Base-by-base conservation (phyloP, 1,284 basidiomycete species). In the Trichosporon inkin region DNA sequence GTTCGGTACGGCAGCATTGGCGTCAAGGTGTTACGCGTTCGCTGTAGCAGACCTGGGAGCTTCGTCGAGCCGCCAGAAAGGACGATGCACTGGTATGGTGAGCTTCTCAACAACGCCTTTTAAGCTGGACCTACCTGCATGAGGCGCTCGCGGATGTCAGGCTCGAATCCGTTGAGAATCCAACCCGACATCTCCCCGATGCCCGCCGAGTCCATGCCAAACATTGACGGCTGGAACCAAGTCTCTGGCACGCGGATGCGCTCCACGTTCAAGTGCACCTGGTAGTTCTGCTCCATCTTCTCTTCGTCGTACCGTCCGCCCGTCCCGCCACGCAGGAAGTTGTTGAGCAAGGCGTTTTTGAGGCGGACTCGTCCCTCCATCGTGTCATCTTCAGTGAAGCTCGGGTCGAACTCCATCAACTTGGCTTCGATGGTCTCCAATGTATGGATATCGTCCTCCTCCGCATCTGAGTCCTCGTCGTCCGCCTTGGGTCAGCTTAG, bases 201-300 rank as follows among this genome's bases (percentile, higher is more conserved):
- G 0, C 96, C 96, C 0, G 96, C 95, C 19, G 89, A 91, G 76
- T 99, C 96, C 20, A 97, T 83, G 0, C 96, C 96, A 2, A 93
- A 94, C 84, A 97, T 93, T 13, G 82, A 82, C 0, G 96, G 95
- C 57, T 92, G 88, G 81, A 95, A 98, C 82, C 89, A 92, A 0
- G 92, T 86, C 77, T 99, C 96, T 61, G 91, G 92, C 2, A 91
- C 92, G 17, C 95, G 83, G 81, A 92, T 92, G 37, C 93, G 82
- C 79, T 99, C 96, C n/a, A 92, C 86, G 71, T 89, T 97, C 51
- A 99, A 80, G 69, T 98, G 94, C 52, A 98, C 84, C 62, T 92
- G 87, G 56, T 89, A 78, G 58, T 73, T 71, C 66, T 87, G 88
- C 82, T 86, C 85, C 6, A 81, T 60, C 60, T 78, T 73, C 35